Percentiles rank a stretch among this genome's conserved stretches.
phyloP scores from a whole-genome alignment of 75 land plant genomes.

The Cunninghamia lanceolata region DNA sequence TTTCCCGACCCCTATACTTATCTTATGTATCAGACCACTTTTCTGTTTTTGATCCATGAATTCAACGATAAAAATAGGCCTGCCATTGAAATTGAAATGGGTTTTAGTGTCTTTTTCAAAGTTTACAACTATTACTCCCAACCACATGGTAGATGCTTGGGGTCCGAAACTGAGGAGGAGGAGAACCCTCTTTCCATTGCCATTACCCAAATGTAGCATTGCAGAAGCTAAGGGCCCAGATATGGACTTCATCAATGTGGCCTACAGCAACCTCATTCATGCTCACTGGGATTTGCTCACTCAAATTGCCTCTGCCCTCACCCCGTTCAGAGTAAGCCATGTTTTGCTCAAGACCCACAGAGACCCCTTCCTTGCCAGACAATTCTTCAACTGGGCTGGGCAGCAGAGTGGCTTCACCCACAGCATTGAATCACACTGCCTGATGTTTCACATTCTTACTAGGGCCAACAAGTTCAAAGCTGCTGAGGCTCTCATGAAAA shows the following conservation, averaged over 20 bases:
- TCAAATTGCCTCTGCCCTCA: slow-evolving; percentile 24
- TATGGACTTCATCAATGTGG: slow-evolving; percentile 48
- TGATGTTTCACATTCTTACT: slow-evolving; percentile 56
- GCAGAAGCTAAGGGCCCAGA: slow-evolving; percentile 51
- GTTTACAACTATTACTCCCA: not conserved
- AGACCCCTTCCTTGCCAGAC: slow-evolving; percentile 47
- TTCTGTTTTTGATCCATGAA: not conserved
- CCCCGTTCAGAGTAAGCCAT: slow-evolving; percentile 47
- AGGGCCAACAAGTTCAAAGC: slow-evolving; percentile 35
- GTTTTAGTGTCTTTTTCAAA: not conserved
- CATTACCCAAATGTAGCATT: slow-evolving; percentile 45
- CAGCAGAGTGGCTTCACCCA: slow-evolving; percentile 14
- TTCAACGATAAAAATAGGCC: not conserved
- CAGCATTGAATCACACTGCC: slow-evolving; percentile 34
- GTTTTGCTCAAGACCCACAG: slow-evolving; percentile 38
- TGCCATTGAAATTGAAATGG: not conserved
- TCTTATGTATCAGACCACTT: no score
- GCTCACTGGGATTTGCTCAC: slow-evolving; percentile 44
- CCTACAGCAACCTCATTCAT: slow-evolving; percentile 48
- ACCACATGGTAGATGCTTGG: not conserved
- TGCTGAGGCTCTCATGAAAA: slow-evolving; percentile 40
- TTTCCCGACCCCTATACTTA: no score
- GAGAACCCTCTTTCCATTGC: slow-evolving; percentile 12
- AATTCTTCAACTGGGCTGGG: slow-evolving; percentile 45
- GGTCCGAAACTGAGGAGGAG: not conserved